phyloP scores from a whole-genome alignment of 495 filamentous ascomycete species.

The Pseudevernia furfuracea region DNA sequence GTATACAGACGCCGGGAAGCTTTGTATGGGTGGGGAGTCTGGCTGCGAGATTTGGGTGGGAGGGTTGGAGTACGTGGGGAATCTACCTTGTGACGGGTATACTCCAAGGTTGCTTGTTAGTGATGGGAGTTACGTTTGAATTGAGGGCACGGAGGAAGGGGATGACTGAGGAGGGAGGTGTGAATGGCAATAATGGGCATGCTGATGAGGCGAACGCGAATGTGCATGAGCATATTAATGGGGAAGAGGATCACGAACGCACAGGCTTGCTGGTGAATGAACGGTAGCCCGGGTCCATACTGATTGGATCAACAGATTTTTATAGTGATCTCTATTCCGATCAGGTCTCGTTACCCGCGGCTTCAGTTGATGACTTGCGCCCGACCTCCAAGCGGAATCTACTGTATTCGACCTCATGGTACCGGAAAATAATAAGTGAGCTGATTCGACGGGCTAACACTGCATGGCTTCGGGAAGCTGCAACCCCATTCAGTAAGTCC shows the following conservation, averaged over 20 bases:
- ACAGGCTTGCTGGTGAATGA: slow-evolving; percentile 21
- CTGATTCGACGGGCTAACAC: neutral
- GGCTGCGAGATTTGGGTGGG: slow-evolving; percentile 65
- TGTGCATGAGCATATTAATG: neutral
- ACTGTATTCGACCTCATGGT: neutral
- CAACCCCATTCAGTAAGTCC: neutral
- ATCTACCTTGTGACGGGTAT: slow-evolving; percentile 77
- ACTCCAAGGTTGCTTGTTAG: slow-evolving; percentile 76
- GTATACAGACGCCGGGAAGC: slow-evolving; percentile 88
- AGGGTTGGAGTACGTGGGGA: slow-evolving; percentile 93
- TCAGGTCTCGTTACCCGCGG: neutral
- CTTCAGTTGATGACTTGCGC: neutral
- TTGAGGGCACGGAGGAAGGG: slow-evolving; percentile 19
- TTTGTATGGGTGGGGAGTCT: slow-evolving; percentile 84
- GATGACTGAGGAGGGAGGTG: slow-evolving; percentile 3
- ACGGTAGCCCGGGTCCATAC: neutral
- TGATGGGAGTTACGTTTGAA: slow-evolving; percentile 75
- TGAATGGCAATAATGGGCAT: slow-evolving; percentile 10
- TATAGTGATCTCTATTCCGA: neutral
- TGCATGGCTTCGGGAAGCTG: neutral
- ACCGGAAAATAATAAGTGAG: neutral
- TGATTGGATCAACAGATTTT: neutral
- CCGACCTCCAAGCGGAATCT: neutral
- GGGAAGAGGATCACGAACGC: slow-evolving; percentile 15
- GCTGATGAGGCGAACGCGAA: neutral